These are phyloP conservation scores for Trypanosoma cruzi DNA, from an alignment of 208 protist species.

Conservation along the genomic window DNA sequence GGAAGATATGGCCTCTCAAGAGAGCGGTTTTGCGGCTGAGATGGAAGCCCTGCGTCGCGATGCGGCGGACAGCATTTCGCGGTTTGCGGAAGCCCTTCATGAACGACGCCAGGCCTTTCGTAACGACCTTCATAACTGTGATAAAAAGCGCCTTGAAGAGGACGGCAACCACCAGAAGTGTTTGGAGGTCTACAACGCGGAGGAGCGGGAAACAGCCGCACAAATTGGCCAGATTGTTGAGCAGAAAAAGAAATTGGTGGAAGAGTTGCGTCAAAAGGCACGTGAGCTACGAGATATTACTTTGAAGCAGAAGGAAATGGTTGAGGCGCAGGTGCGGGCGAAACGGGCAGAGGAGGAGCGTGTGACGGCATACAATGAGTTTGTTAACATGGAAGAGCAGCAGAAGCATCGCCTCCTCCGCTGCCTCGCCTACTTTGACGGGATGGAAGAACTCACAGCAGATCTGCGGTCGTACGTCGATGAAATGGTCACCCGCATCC, in stretches of 20 bases:
- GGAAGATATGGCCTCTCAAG: conserved; percentile 35
- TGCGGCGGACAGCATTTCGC: conserved; percentile 48
- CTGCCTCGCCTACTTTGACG: conserved; percentile 66
- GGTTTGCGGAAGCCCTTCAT: conserved; percentile 58
- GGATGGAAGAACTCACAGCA: conserved; percentile 44
- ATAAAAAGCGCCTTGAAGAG: conserved; percentile 46
- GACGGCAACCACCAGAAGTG: conserved; percentile 43
- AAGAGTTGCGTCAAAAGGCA: conserved; percentile 68
- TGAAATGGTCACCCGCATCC: conserved; percentile 57
- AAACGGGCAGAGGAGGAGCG: conserved; percentile 63
- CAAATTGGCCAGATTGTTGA: conserved; percentile 42
- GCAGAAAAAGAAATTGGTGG: conserved; percentile 58
- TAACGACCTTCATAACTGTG: conserved; percentile 53
- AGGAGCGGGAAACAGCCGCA: conserved; percentile 33
- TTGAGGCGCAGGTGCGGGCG: conserved; percentile 41
- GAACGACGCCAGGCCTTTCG: conserved; percentile 36
- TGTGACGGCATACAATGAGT: conserved; percentile 73
- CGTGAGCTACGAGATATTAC: conserved; percentile 56
- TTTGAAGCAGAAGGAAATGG: conserved; percentile 58
- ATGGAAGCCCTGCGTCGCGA: conserved; percentile 54
- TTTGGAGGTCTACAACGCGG: conserved; percentile 31
- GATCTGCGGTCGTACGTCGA: conserved; percentile 61
- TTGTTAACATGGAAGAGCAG: conserved; percentile 67
- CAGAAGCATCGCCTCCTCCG: conserved; percentile 56
- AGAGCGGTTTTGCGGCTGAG: conserved; percentile 39